Conservation (phyloP, 2,329 filamentous ascomycete genomes). For the Fusarium austroafricanum region DNA sequence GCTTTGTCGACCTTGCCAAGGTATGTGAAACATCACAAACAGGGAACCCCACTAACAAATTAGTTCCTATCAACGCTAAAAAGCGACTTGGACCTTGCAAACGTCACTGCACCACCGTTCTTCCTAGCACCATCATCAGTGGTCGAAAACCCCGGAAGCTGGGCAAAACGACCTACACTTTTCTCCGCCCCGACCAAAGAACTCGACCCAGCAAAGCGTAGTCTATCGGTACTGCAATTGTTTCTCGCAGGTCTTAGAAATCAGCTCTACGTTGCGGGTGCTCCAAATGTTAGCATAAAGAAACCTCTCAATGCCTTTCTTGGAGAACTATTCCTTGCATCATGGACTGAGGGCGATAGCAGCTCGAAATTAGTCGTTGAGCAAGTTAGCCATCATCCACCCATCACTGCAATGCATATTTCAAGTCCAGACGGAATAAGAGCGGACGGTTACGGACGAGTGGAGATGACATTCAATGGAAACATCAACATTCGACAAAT, state of each 20-base stretch:
- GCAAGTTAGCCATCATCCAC: constrained; percentile 66
- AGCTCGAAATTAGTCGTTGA: constrained; percentile 53
- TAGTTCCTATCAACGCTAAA: constrained; percentile 50
- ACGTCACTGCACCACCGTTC: constrained; percentile 63
- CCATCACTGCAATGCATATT: constrained; percentile 65
- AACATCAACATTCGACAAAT: constrained; percentile 63
- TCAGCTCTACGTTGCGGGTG: constrained; percentile 61
- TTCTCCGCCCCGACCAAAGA: constrained; percentile 62
- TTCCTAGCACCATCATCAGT: constrained; percentile 62
- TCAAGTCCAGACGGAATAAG: constrained; percentile 57
- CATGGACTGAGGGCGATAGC: constrained; percentile 49
- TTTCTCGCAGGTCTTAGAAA: constrained; percentile 59
- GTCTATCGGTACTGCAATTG: constrained; percentile 60
- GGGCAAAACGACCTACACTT: constrained; percentile 60
- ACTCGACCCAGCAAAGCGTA: constrained; percentile 55
- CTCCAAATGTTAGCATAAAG: constrained; percentile 60
- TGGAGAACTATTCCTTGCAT: constrained; percentile 61
- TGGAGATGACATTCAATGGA: constrained; percentile 64
- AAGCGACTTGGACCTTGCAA: constrained; percentile 59
- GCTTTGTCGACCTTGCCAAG: constrained; percentile 34
- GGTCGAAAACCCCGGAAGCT: constrained; percentile 63
- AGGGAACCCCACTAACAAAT: background rate
- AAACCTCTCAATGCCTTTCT: constrained; percentile 66
- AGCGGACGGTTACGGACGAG: constrained; percentile 62
- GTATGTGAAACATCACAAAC: background rate